Evolutionary conservation across 345 rosid genomes (phyloP).

Genomic region (Hibiscus mutabilis): DNA sequence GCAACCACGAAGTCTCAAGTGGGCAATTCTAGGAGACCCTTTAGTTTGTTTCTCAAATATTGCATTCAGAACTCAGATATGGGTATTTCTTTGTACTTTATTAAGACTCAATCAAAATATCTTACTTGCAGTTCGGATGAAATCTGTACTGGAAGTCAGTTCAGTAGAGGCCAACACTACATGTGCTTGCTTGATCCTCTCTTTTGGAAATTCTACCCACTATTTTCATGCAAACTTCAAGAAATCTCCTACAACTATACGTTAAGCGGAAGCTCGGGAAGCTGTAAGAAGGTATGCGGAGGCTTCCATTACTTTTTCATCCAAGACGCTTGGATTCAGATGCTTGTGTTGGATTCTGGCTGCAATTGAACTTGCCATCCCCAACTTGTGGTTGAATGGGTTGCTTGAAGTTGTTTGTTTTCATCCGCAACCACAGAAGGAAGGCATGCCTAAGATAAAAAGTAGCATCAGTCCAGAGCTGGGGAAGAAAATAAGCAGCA

Average conservation of each 20-base stretch:
- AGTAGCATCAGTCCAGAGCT: neutral
- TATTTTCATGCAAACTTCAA: conserved; percentile 63
- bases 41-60: neutral
- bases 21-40: conserved; percentile 9
- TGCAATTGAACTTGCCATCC: conserved; percentile 38
- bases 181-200: conserved; percentile 57
- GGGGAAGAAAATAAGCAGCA: neutral
- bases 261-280: conserved; percentile 94
- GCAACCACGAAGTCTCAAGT: conserved; percentile 18
- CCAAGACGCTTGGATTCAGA: conserved; percentile 82
- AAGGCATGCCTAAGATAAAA: neutral
- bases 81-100: neutral
- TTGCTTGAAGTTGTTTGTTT: neutral
- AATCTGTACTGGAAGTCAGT: conserved; percentile 67
- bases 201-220: conserved; percentile 69
- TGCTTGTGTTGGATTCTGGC: conserved; percentile 91
- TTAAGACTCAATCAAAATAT: neutral
- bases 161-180: conserved; percentile 49
- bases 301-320: conserved; percentile 87
- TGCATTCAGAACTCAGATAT: neutral
- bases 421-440: no score
- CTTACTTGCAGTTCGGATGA: conserved; percentile 71
- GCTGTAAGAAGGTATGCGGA: conserved; percentile 67
- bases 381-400: neutral
- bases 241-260: conserved; percentile 39